These are phyloP conservation scores for Cephalotrichum gorgonifer DNA, from an alignment of 2,329 filamentous ascomycete species.

Conservation along the genomic window DNA sequence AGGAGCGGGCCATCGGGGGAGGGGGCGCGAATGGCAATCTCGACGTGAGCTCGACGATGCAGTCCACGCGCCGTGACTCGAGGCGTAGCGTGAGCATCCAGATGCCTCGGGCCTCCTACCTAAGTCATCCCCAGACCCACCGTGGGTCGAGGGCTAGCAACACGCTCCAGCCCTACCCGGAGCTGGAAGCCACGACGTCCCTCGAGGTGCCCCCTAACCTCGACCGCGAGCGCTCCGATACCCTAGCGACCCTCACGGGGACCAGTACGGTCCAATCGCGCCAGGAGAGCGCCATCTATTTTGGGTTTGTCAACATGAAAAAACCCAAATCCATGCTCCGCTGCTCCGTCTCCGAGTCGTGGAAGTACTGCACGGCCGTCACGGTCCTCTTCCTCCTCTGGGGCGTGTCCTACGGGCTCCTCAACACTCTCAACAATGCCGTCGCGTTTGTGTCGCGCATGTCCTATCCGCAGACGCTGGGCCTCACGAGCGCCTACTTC, in stretches of 20 bases:
- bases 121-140: not conserved
- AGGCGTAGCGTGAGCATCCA: not conserved
- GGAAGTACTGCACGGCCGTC: conserved; percentile 64
- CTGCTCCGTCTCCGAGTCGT: conserved; percentile 50
- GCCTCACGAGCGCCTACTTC: conserved; percentile 62
- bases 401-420: conserved; percentile 82
- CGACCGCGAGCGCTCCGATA: conserved; percentile 14
- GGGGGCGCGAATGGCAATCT: not conserved
- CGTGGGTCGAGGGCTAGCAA: not conserved
- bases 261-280: not conserved
- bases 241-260: conserved; percentile 20
- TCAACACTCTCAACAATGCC: conserved; percentile 69
- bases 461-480: conserved; percentile 51
- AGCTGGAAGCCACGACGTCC: conserved; percentile 5
- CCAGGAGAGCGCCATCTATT: conserved; percentile 45
- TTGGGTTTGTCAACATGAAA: conserved; percentile 66
- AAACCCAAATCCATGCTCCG: conserved; percentile 61
- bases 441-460: conserved; percentile 54
- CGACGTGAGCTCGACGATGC: not conserved
- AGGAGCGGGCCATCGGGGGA: not conserved
- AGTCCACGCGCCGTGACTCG: not conserved
- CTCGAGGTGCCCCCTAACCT: conserved; percentile 2
- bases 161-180: not conserved
- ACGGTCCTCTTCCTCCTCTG: conserved; percentile 78
- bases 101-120: not conserved